Evolutionary conservation across 495 filamentous ascomycete species (phyloP).

Genomic region (Penicillium lagena): DNA sequence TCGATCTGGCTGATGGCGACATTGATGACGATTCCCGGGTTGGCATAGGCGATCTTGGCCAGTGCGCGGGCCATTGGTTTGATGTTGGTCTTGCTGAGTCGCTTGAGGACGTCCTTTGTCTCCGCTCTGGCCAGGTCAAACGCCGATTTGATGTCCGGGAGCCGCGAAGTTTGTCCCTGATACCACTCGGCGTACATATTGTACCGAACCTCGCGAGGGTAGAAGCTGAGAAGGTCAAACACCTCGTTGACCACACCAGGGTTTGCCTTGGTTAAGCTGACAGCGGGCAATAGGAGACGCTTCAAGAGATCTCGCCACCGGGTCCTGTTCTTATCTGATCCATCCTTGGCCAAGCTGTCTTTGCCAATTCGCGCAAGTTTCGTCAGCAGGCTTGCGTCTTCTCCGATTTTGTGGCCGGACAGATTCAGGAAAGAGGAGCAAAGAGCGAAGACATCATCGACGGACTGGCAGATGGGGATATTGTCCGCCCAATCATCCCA

Average conservation of each 20-base stretch:
- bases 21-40: conserved; percentile 85
- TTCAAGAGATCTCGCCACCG: conserved; percentile 80
- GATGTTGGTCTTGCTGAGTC: conserved; percentile 79
- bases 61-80: conserved; percentile 75
- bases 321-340: conserved; percentile 56
- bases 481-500: conserved; percentile 97
- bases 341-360: conserved; percentile 62
- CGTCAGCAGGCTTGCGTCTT: conserved; percentile 67
- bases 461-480: conserved; percentile 78
- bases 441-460: conserved; percentile 85
- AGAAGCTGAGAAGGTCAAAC: conserved; percentile 72
- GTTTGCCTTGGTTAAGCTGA: conserved; percentile 78
- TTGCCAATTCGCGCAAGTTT: conserved; percentile 78
- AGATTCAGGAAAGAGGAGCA: conserved; percentile 80
- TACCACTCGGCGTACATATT: conserved; percentile 92
- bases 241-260: conserved; percentile 77
- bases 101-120: conserved; percentile 75
- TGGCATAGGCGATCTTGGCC: conserved; percentile 80
- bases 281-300: conserved; percentile 72
- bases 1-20: conserved; percentile 83
- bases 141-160: conserved; percentile 71
- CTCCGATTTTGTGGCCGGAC: conserved; percentile 80
- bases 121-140: conserved; percentile 70
- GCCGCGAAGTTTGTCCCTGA: conserved; percentile 63
- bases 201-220: conserved; percentile 71